Evolutionary conservation across 306 rosid genomes (phyloP), one percentile per base, ranked within the genome.

Genomic region (Abrus pulchellus): DNA sequence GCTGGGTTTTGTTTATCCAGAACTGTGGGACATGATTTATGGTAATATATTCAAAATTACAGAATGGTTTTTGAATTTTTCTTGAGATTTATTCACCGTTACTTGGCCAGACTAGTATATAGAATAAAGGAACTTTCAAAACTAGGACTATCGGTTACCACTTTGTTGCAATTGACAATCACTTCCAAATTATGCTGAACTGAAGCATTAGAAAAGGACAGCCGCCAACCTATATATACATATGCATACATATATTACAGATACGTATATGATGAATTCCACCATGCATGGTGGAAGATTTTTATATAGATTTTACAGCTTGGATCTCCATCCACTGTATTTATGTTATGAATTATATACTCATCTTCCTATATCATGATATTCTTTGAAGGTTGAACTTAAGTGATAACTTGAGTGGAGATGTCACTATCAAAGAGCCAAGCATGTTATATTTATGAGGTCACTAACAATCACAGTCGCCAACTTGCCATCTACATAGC

Each of bases 121-220:
- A 45, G 70, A 65, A 82, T 54, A 68, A 64, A 77, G 70, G n/a
- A 66, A 28, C 77, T 84, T 88, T 69, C 82, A 79, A 74, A 75
- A 72, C 11, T 70, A 41, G 61, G 45, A 72, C 72, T 30, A 65
- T 75, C 38, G 55, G 48, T 32, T 81, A 34, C 71, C 76, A 82
- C 29, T 50, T 71, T 6, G 34, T 44, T 44, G 62, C 20, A 65
- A 44, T 27, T 64, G 81, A 70, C 59, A 45, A 9, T 61, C 79
- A 47, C 81, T 50, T 74, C 81, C 74, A 83, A 43, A 76, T 43
- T 32, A 70, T 70, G 60, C 44, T 44, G 14, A 45, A 59, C 12
- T 55, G 36, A 44, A 14, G 28, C 67, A 34, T 20, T 20, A 9
- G 75, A 73, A 53, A 80, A 50, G 30, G 79, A 80, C 68, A 72